Conservation (phyloP, 306 rosid genomes). For the Adenanthera pavonina region DNA sequence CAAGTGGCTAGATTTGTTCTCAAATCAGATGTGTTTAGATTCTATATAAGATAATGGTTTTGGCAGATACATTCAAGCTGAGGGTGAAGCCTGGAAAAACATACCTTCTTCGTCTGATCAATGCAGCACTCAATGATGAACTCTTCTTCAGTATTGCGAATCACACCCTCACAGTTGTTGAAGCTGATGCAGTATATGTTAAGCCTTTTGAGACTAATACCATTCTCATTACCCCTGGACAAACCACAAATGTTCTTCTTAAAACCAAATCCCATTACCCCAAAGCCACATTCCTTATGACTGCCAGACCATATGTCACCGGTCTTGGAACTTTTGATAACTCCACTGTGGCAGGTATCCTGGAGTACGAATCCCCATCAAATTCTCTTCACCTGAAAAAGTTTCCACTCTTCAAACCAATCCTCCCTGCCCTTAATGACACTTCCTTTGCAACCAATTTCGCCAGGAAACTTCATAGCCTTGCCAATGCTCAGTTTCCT, state of each 20-base stretch:
- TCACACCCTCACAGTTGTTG: conserved; percentile 54
- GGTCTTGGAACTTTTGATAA: conserved; percentile 58
- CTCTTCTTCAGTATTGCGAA: conserved; percentile 64
- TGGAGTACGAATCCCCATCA: conserved; percentile 43
- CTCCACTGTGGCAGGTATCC: conserved; percentile 53
- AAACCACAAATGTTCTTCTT: conserved; percentile 60
- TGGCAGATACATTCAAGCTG: conserved; percentile 52
- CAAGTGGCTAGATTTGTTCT: background rate
- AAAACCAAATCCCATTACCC: conserved; percentile 51
- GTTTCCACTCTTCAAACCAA: conserved; percentile 47
- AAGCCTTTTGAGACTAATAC: conserved; percentile 51
- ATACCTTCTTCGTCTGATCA: conserved; percentile 58
- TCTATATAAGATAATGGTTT: background rate
- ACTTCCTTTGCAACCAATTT: conserved; percentile 54
- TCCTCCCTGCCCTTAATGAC: conserved; percentile 58
- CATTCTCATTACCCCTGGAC: conserved; percentile 55
- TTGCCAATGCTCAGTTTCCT: conserved; percentile 46
- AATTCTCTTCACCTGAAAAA: conserved; percentile 34
- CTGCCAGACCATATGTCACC: conserved; percentile 47
- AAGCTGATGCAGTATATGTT: conserved; percentile 52
- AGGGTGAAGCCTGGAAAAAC: conserved; percentile 55
- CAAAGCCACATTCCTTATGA: conserved; percentile 53
- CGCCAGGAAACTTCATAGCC: conserved; percentile 48
- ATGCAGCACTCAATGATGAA: conserved; percentile 58
- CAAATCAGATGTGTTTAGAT: background rate